Percentiles rank a stretch among this genome's conserved stretches.
These are phyloP conservation scores for Durotheca rogersii DNA, from an alignment of 495 filamentous ascomycete genomes.

Conservation along the genomic window DNA sequence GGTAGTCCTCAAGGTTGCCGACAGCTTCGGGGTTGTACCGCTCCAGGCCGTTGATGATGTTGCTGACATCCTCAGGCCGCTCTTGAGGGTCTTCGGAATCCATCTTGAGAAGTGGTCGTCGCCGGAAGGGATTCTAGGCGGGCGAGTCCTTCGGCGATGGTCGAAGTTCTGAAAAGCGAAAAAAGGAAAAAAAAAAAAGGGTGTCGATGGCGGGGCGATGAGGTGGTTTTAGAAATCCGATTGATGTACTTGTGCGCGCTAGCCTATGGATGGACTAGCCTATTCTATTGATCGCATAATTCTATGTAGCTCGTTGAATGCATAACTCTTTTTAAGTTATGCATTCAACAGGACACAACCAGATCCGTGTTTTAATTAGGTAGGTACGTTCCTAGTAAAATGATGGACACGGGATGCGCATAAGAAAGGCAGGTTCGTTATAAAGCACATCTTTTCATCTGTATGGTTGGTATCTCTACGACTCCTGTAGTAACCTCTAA, in stretches of 20 bases:
- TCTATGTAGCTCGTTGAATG: neutral
- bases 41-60: constrained; percentile 92
- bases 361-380: too few species aligned
- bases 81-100: constrained; percentile 59
- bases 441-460: too few species aligned
- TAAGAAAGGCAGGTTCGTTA: constrained; percentile 7
- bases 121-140: constrained; percentile 1
- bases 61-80: constrained; percentile 85
- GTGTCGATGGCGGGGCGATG: constrained; percentile 28
- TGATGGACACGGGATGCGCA: too few species aligned
- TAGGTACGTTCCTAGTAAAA: too few species aligned
- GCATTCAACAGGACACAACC: too few species aligned
- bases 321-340: neutral
- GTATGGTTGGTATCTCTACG: constrained; percentile 30
- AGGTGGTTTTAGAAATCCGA: constrained; percentile 29
- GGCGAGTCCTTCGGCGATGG: constrained; percentile 24
- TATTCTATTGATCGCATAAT: neutral
- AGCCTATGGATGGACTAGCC: constrained; percentile 2
- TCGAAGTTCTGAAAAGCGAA: constrained; percentile 18
- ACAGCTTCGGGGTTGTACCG: constrained; percentile 99
- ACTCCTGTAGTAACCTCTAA: constrained; percentile 18
- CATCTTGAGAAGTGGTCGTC: constrained; percentile 45
- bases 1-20: constrained; percentile 89
- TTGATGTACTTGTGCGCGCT: constrained; percentile 23
- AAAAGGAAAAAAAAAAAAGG: constrained; percentile 32